A percentile compares a stretch with the other conserved stretches of the same genome.
Evolutionary conservation across 495 filamentous ascomycete species (phyloP).

Genomic region (Tuber microsphaerosporum): DNA sequence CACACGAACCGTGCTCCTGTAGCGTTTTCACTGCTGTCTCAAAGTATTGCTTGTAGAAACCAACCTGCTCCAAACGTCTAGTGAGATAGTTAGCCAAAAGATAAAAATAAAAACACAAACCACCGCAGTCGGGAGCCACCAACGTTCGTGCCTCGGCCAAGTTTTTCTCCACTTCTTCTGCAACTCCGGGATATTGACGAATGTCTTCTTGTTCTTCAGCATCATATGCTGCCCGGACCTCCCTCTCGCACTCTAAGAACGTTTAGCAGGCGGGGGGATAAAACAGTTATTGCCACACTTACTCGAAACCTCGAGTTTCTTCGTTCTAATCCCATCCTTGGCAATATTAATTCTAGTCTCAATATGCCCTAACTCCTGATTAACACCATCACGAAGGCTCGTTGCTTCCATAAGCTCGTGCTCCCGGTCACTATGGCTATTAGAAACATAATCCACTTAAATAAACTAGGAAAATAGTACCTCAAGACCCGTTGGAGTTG

Average conservation of each 20-base stretch:
- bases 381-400: conserved; percentile 59
- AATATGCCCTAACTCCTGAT: conserved; percentile 66
- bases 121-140: conserved; percentile 23
- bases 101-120: not conserved
- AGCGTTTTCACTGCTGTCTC: conserved; percentile 23
- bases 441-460: not conserved
- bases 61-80: conserved; percentile 30
- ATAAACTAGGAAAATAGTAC: conserved; percentile 24
- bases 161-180: conserved; percentile 42
- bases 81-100: conserved; percentile 8
- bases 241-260: conserved; percentile 29
- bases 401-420: conserved; percentile 53
- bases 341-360: conserved; percentile 66
- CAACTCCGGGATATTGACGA: conserved; percentile 33
- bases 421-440: conserved; percentile 30
- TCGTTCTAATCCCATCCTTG: conserved; percentile 56
- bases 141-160: conserved; percentile 20
- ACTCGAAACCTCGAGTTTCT: conserved; percentile 55
- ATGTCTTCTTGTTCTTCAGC: conserved; percentile 27
- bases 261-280: conserved; percentile 4
- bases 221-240: conserved; percentile 30
- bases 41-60: conserved; percentile 32
- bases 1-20: conserved; percentile 29
- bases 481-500: conserved; percentile 63
- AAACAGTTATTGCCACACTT: conserved; percentile 22